Percentiles rank a stretch among this genome's conserved stretches.
Evolutionary conservation across 371 early-diverging fungal genomes (phyloP).

Genomic region (Blakeslea trispora): DNA sequence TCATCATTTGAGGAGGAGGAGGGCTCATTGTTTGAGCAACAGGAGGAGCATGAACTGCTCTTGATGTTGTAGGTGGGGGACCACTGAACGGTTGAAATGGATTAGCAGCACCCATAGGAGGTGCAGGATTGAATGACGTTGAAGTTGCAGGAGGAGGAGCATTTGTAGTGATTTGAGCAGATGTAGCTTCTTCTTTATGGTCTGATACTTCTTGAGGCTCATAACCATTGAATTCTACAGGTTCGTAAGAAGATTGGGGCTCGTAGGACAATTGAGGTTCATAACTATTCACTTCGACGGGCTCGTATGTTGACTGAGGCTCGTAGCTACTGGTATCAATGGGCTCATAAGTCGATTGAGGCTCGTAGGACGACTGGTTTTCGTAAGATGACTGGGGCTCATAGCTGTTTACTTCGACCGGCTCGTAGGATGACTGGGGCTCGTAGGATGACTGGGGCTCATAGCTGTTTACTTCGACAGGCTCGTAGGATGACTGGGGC

Average conservation of each 20-base stretch:
- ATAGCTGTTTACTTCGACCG: background rate
- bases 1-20: no score
- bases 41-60: slow-evolving; percentile 3
- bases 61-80: background rate
- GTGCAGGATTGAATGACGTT: background rate
- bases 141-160: slow-evolving; percentile 3
- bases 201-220: background rate
- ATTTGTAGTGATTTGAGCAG: background rate
- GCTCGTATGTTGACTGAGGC: background rate
- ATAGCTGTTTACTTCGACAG: background rate
- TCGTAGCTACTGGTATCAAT: background rate
- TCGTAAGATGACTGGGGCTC: background rate
- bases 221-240: background rate
- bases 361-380: background rate
- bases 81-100: no score
- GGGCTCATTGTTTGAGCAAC: background rate
- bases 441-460: background rate
- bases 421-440: no score
- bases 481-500: background rate
- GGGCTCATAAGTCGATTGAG: background rate
- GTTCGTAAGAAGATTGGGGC: background rate
- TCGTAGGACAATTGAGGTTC: background rate
- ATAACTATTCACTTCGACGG: background rate
- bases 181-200: no score
- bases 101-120: no score